Evolutionary conservation across 2,329 filamentous ascomycete species (phyloP).

Genomic region (Nemania bipapillata): DNA sequence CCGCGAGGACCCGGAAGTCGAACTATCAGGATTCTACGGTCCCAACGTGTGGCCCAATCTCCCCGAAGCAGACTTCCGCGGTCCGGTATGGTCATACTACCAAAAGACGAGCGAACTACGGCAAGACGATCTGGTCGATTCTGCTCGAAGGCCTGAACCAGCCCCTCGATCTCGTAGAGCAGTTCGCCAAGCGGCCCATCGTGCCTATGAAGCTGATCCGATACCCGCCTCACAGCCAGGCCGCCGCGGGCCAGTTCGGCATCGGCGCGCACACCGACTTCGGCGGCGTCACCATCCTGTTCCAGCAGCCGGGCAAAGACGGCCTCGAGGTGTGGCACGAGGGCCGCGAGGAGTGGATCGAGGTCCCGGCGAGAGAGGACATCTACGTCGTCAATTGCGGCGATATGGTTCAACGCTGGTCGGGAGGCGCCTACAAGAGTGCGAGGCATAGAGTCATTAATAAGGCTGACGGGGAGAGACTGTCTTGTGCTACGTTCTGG

Average conservation of each 20-base stretch:
- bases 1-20: conserved; percentile 43
- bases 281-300: conserved; percentile 44
- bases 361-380: conserved; percentile 39
- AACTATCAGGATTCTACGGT: conserved; percentile 44
- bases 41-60: conserved; percentile 51
- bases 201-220: conserved; percentile 44
- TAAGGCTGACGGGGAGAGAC: conserved; percentile 29
- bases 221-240: conserved; percentile 29
- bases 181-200: conserved; percentile 40
- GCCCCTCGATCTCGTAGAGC: conserved; percentile 35
- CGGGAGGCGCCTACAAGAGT: conserved; percentile 37
- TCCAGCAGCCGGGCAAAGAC: conserved; percentile 44
- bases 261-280: conserved; percentile 45
- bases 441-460: conserved; percentile 36
- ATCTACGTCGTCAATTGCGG: conserved; percentile 44
- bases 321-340: conserved; percentile 45
- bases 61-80: conserved; percentile 48
- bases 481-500: conserved; percentile 40
- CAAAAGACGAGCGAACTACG: conserved; percentile 41
- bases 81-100: conserved; percentile 46
- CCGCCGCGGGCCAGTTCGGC: conserved; percentile 35
- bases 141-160: conserved; percentile 45
- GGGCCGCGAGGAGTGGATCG: conserved; percentile 36
- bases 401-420: conserved; percentile 41
- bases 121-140: conserved; percentile 44